phyloP scores from a whole-genome alignment of 129 eudicot genomes.

The Heracleum sosnowskyi region DNA sequence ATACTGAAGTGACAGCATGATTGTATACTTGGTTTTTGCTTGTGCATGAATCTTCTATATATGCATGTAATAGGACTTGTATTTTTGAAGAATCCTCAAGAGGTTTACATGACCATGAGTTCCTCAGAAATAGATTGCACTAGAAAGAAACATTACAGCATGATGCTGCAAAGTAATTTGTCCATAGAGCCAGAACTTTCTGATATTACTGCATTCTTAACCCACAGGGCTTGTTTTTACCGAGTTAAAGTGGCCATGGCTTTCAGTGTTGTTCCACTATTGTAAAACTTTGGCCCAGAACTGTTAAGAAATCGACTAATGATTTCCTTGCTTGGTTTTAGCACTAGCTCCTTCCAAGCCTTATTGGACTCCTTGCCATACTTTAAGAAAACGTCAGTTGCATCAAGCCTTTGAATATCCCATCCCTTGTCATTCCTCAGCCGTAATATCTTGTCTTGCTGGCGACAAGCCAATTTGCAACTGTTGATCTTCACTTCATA shows the following conservation, averaged over 20 bases:
- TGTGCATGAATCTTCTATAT: background rate
- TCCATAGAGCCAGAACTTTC: background rate
- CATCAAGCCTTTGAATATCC: conserved; percentile 7
- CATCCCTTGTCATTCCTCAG: conserved; percentile 8
- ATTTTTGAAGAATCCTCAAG: background rate
- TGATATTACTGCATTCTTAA: background rate
- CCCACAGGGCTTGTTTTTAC: background rate
- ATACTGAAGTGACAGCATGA: background rate
- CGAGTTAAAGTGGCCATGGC: background rate
- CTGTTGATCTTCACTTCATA: conserved; percentile 10
- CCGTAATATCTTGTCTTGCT: conserved; percentile 1
- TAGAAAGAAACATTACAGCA: background rate
- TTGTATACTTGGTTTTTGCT: background rate
- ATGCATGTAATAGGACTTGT: background rate
- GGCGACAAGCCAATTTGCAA: conserved; percentile 10
- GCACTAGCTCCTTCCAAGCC: conserved; percentile 11
- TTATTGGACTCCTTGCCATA: conserved; percentile 6
- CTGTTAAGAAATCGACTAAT: conserved; percentile 5
- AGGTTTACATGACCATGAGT: background rate
- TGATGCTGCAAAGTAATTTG: background rate
- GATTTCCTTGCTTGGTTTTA: background rate
- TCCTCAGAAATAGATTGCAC: background rate
- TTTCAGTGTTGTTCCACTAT: background rate
- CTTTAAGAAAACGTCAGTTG: background rate
- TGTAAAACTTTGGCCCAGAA: background rate